These are phyloP conservation scores for Tulasnella sp. DNA, from an alignment of 768 basidiomycete species.

Conservation along the genomic window DNA sequence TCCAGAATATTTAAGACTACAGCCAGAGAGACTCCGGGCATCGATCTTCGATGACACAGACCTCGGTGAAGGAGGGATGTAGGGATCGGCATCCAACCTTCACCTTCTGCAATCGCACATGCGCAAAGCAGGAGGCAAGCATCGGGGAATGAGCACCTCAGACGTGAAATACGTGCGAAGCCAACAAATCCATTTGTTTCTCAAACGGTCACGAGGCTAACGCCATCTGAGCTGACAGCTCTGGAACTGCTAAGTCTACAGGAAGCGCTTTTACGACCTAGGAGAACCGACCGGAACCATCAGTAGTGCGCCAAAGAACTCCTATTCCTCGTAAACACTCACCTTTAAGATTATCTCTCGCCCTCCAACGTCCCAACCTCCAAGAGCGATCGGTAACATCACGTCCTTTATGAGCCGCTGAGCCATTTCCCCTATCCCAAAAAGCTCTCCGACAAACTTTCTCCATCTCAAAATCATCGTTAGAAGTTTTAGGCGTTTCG, in stretches of 20 bases:
- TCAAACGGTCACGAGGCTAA: background rate
- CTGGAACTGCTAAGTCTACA: background rate
- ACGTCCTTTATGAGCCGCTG: conserved; percentile 55
- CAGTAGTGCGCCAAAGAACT: background rate
- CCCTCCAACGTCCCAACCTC: conserved; percentile 87
- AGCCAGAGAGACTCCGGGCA: conserved; percentile 23
- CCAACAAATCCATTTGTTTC: background rate
- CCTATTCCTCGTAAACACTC: conserved; percentile 15
- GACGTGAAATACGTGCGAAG: background rate
- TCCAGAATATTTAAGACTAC: background rate
- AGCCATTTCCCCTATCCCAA: conserved; percentile 54
- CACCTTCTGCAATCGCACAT: background rate
- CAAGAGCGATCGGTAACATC: conserved; percentile 62
- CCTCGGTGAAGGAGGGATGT: background rate
- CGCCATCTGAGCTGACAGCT: background rate
- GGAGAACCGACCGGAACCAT: background rate
- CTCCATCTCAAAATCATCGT: conserved; percentile 72
- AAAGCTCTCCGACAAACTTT: conserved; percentile 59
- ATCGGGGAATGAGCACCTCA: conserved; percentile 2
- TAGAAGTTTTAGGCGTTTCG: conserved; percentile 65
- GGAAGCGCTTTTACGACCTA: background rate
- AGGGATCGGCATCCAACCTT: background rate
- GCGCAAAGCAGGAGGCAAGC: conserved; percentile 8
- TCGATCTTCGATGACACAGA: conserved; percentile 5
- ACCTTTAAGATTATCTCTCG: conserved; percentile 62